These are phyloP conservation scores for Globisporangium recalcitrans DNA, from an alignment of 352 stramenopile genomes.

Conservation along the genomic window DNA sequence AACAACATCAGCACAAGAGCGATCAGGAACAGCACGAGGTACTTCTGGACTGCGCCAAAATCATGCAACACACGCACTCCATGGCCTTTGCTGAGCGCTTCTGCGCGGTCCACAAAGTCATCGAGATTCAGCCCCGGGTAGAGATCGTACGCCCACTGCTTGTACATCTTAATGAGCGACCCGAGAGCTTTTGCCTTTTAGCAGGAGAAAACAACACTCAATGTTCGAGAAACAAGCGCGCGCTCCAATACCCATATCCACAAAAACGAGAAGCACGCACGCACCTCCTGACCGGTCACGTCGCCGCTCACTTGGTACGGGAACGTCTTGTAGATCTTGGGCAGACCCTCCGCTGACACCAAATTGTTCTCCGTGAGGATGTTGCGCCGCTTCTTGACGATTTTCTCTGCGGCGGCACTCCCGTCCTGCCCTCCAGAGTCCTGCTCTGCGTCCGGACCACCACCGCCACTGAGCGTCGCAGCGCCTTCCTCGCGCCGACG, in stretches of 20 bases:
- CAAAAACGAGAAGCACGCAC: no score
- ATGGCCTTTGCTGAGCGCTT: slow-evolving; percentile 52
- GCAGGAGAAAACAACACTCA: background rate
- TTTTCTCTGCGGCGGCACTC: slow-evolving; percentile 3
- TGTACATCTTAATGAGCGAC: slow-evolving; percentile 76
- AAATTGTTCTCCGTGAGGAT: slow-evolving; percentile 63
- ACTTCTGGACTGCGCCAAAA: no score
- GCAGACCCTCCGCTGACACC: slow-evolving; percentile 54
- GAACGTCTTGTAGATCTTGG: slow-evolving; percentile 69
- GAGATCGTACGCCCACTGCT: slow-evolving; percentile 82
- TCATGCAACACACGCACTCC: slow-evolving; percentile 12
- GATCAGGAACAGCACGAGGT: no score
- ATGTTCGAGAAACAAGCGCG: background rate
- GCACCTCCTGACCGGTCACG: slow-evolving; percentile 54
- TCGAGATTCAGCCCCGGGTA: slow-evolving; percentile 81
- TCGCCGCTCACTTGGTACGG: slow-evolving; percentile 54
- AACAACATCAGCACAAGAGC: background rate
- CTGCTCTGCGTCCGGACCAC: slow-evolving; percentile 11
- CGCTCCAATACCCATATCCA: background rate
- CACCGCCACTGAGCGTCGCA: slow-evolving; percentile 1
- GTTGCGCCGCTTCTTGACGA: slow-evolving; percentile 42
- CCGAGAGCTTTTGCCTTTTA: slow-evolving; percentile 48
- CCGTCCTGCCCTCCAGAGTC: background rate
- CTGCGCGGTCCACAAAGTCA: slow-evolving; percentile 66
- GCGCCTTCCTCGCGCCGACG: slow-evolving; percentile 18